A percentile compares a stretch with the other conserved stretches of the same genome.
Evolutionary conservation across 805 yeast genomes (phyloP).

Genomic region (Metschnikowia anglica): DNA sequence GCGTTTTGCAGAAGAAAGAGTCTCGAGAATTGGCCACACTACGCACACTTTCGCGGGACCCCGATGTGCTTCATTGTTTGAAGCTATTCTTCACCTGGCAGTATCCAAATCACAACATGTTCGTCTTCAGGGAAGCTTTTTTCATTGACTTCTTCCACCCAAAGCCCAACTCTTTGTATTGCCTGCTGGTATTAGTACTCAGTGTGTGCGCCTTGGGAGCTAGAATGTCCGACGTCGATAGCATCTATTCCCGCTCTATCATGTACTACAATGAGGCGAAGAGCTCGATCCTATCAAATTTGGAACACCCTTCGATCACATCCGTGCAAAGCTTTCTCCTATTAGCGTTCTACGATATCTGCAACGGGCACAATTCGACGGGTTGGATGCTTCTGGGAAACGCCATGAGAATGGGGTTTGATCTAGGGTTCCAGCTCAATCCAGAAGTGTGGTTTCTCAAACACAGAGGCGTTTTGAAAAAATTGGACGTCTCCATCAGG

Average conservation of each 20-base stretch:
- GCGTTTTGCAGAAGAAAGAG: conserved; percentile 16
- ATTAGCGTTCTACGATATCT: conserved; percentile 60
- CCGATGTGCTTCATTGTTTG: conserved; percentile 33
- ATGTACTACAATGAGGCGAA: conserved; percentile 50
- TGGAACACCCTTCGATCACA: conserved; percentile 50
- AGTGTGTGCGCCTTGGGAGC: conserved; percentile 63
- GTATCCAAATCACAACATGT: conserved; percentile 62
- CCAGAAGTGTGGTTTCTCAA: conserved; percentile 59
- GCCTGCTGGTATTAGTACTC: conserved; percentile 53
- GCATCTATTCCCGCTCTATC: conserved; percentile 40
- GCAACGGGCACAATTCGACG: conserved; percentile 55
- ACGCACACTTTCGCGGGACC: conserved; percentile 14
- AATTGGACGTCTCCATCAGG: conserved; percentile 54
- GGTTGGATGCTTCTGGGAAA: conserved; percentile 66
- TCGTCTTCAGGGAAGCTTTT: conserved; percentile 63
- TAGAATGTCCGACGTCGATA: conserved; percentile 45
- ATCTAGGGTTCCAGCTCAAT: conserved; percentile 60
- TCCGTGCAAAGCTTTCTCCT: conserved; percentile 59
- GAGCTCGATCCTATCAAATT: conserved; percentile 37
- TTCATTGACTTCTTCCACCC: conserved; percentile 60
- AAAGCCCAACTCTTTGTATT: conserved; percentile 49
- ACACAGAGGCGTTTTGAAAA: conserved; percentile 37
- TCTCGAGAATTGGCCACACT: conserved; percentile 14
- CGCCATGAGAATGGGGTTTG: conserved; percentile 64
- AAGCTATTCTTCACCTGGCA: conserved; percentile 60